These are phyloP conservation scores for Paracorniculantispora psalliotae DNA, from an alignment of 2,329 filamentous ascomycete genomes.

Conservation along the genomic window DNA sequence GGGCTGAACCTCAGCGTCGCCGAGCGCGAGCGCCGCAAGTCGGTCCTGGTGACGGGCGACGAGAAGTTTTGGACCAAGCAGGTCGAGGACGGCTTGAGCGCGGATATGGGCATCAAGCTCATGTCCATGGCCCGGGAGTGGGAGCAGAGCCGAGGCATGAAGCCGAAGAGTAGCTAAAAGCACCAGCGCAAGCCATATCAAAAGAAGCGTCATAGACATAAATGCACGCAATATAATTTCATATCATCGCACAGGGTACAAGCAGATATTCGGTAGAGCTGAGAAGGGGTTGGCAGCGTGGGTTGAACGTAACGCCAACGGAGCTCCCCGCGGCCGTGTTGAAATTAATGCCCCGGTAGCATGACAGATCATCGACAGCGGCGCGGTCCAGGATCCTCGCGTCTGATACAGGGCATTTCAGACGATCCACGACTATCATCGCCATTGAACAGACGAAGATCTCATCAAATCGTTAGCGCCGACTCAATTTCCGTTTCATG, in stretches of 20 bases:
- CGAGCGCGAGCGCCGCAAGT: slow-evolving; percentile 35
- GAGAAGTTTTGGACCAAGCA: slow-evolving; percentile 40
- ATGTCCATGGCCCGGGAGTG: slow-evolving; percentile 25
- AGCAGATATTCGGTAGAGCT: background rate
- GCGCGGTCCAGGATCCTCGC: too few relatives aligned
- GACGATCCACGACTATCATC: too few relatives aligned
- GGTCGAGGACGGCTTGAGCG: slow-evolving; percentile 34
- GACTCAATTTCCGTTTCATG: too few relatives aligned
- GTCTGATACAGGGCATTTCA: too few relatives aligned
- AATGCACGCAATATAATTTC: background rate
- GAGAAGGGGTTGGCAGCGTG: background rate
- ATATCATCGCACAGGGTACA: background rate
- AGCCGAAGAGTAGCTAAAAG: slow-evolving; percentile 5
- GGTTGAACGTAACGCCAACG: too few relatives aligned
- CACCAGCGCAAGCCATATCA: too few relatives aligned
- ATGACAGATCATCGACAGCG: too few relatives aligned
- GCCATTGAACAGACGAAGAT: too few relatives aligned
- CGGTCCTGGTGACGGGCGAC: slow-evolving; percentile 26
- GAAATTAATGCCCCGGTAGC: too few relatives aligned
- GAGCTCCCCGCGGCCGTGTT: too few relatives aligned
- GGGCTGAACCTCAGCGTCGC: slow-evolving; percentile 29
- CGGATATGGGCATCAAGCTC: slow-evolving; percentile 28
- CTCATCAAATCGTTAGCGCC: too few relatives aligned
- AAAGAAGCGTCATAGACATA: background rate
- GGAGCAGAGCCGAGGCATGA: slow-evolving; percentile 12